Evolutionary conservation across 129 eudicot species (phyloP).

Genomic region (Flaveria trinervia): DNA sequence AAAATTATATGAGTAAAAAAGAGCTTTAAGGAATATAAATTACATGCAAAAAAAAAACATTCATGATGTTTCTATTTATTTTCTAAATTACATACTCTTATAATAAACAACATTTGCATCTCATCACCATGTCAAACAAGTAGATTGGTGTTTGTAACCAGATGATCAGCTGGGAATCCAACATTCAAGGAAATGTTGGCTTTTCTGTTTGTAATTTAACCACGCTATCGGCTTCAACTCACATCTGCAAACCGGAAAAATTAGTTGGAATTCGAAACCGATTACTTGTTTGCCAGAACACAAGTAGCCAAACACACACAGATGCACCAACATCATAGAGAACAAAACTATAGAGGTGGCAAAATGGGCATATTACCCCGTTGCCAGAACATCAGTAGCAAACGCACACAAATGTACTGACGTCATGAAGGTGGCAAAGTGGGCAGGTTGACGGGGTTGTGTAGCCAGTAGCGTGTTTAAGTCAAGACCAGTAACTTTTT

Average conservation of each 20-base stretch:
- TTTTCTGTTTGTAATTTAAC: background rate
- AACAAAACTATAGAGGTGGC: conserved; percentile 8
- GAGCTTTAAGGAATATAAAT: background rate
- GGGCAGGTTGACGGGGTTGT: background rate
- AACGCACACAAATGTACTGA: background rate
- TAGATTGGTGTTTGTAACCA: conserved; percentile 13
- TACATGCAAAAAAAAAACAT: background rate
- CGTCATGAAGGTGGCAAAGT: conserved; percentile 1
- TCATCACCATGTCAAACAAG: background rate
- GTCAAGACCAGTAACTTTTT: background rate
- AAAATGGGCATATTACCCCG: background rate
- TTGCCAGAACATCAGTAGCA: conserved; percentile 1
- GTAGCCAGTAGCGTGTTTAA: background rate
- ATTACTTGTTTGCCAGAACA: background rate
- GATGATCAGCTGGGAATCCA: conserved; percentile 6
- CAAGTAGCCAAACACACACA: background rate
- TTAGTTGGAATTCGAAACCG: background rate
- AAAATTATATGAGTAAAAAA: too few relatives aligned
- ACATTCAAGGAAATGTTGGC: background rate
- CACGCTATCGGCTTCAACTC: conserved; percentile 17
- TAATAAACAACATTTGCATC: conserved; percentile 7
- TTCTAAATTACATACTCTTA: conserved; percentile 1
- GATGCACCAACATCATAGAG: background rate
- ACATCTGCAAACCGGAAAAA: conserved; percentile 25
- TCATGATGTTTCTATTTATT: background rate